Base-by-base conservation (phyloP, 148 eudicot genomes). In the Dysphania ambrosioides region DNA sequence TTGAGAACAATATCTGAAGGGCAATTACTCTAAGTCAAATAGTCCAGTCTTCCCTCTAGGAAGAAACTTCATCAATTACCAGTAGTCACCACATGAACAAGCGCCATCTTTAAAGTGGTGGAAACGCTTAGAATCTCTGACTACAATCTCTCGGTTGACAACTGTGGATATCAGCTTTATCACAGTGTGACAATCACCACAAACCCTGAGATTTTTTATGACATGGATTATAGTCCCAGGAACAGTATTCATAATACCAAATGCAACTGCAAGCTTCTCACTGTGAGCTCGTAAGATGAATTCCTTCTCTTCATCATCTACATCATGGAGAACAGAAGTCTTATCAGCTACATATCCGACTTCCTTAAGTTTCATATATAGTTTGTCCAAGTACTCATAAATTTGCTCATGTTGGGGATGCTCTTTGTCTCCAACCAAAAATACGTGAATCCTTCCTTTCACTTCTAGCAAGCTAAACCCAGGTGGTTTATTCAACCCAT, bases 271-370 rank as follows among this genome's bases (percentile, higher is more conserved):
- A 76, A 89, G 83, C 81, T 87, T 87, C 85, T 89, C 93, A 47
- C 93, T 89, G 67, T 89, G 92, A 72, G 84, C 86, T 56, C 81
- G 73, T 65, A 89, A 64, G 38, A 74, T 76, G 79, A 84, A 84
- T 71, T 81, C 92, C 80, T 92, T 90, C 81, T 90, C 95, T 79
- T 92, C 97, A 73, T 88, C 89, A 40, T 89, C 87, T 30, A 90
- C 85, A 69, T 92, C 97, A 73, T 92, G 95, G 68, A 87, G 77
- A 70, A 80, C 95, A 7, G 91, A 87, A 34, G 82, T 73, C 56
- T 76, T 84, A 83, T 91, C 88, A 57, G 97, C 83, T 29, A 84
- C 75, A 70, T 88, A 87, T 0, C 97, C 97, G 44, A 72, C 75
- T 85, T 87, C 90, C 82, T 80, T 84, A 80, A 92, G 66, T 85